These are phyloP conservation scores for Aspergillus ellipticus DNA, from an alignment of 495 filamentous ascomycete genomes.

Conservation along the genomic window DNA sequence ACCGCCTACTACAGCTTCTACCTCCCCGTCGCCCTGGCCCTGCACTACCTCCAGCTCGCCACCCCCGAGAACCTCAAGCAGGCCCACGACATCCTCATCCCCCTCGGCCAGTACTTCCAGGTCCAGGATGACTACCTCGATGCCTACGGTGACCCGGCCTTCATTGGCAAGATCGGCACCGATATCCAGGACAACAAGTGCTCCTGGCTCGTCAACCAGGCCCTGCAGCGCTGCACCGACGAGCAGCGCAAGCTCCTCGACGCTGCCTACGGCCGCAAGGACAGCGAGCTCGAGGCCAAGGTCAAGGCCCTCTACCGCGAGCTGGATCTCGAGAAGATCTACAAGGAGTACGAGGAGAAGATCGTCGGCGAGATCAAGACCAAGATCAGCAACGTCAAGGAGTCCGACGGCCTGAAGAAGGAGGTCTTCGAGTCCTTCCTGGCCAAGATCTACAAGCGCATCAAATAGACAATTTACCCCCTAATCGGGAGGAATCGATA, in stretches of 20 bases:
- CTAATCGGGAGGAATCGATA: conserved; percentile 15
- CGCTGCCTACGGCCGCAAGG: conserved; percentile 86
- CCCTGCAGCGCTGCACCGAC: conserved; percentile 67
- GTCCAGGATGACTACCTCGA: conserved; percentile 98
- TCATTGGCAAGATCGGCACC: conserved; percentile 98
- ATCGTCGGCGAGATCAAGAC: conserved; percentile 66
- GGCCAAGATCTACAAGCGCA: conserved; percentile 94
- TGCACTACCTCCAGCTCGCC: conserved; percentile 76
- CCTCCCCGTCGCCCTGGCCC: conserved; percentile 88
- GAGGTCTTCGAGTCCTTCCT: conserved; percentile 87
- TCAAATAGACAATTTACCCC: conserved; percentile 54
- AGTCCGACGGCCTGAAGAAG: conserved; percentile 82
- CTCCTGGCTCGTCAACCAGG: conserved; percentile 95
- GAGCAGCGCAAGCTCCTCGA: conserved; percentile 79
- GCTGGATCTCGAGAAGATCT: conserved; percentile 73
- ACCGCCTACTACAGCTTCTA: conserved; percentile 99
- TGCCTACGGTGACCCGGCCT: conserved; percentile 85
- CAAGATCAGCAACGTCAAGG: conserved; percentile 77
- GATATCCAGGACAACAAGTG: conserved; percentile 99
- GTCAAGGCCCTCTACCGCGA: conserved; percentile 88
- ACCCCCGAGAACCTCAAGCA: conserved; percentile 80
- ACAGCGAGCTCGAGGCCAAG: conserved; percentile 69
- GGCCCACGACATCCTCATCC: conserved; percentile 87
- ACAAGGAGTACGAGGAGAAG: conserved; percentile 86
- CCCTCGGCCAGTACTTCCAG: conserved; percentile 99